Evolutionary conservation across 2,329 filamentous ascomycete genomes (phyloP).

Genomic region (Esteya vermicola): DNA sequence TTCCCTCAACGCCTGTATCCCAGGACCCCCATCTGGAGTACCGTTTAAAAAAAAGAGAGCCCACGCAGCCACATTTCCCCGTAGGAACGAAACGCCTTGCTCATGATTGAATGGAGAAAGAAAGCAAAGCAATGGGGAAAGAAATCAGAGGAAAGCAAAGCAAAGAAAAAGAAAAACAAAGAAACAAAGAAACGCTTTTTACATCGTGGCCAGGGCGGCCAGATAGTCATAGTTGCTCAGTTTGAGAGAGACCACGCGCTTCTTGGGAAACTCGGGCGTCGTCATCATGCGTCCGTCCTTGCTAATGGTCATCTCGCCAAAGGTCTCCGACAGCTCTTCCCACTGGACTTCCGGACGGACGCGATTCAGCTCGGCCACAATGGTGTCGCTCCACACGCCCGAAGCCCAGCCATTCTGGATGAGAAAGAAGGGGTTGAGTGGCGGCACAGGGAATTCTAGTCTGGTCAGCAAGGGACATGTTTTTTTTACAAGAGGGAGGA

Average conservation of each 20-base stretch:
- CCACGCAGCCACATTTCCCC: not conserved
- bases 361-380: slow-evolving; percentile 44
- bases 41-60: too few relatives aligned
- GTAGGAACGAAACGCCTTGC: slow-evolving; percentile 2
- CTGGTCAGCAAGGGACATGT: not conserved
- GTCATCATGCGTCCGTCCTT: slow-evolving; percentile 46
- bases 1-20: not conserved
- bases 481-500: not conserved
- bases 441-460: slow-evolving; percentile 54
- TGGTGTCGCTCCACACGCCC: slow-evolving; percentile 59
- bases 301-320: slow-evolving; percentile 43
- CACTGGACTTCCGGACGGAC: slow-evolving; percentile 46
- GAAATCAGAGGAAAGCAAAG: not conserved
- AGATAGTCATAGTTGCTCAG: slow-evolving; percentile 42
- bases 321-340: slow-evolving; percentile 47
- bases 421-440: slow-evolving; percentile 60
- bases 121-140: not conserved
- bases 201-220: slow-evolving; percentile 13
- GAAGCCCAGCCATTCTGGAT: slow-evolving; percentile 44
- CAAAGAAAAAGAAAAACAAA: not conserved
- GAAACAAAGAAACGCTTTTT: slow-evolving; percentile 9
- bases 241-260: slow-evolving; percentile 40
- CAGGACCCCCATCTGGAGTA: too few relatives aligned
- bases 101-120: not conserved
- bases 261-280: slow-evolving; percentile 38